phyloP scores from a whole-genome alignment of 257 asterid species.

The Solanum paucissectum region DNA sequence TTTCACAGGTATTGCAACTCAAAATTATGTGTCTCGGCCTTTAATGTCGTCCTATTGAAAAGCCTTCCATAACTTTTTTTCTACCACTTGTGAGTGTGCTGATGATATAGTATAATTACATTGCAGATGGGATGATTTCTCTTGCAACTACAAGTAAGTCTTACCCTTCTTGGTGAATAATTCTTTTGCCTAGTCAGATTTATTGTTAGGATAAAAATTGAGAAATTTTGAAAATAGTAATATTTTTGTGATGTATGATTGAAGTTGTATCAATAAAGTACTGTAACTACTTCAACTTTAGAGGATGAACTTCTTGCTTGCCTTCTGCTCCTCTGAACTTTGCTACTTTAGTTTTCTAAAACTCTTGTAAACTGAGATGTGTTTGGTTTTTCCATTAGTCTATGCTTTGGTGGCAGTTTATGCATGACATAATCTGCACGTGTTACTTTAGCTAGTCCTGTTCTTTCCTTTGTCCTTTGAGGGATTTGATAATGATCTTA shows the following conservation, averaged over 20 bases:
- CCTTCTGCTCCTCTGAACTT: neutral
- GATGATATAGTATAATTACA: slow-evolving; percentile 5
- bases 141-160: slow-evolving; percentile 70
- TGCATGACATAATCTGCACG: neutral
- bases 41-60: neutral
- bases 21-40: neutral
- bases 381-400: neutral
- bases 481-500: neutral
- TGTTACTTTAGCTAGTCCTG: neutral
- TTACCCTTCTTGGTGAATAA: neutral
- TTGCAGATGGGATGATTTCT: slow-evolving; percentile 67
- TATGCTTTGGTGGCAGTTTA: neutral
- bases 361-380: neutral
- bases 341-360: neutral
- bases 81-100: slow-evolving; percentile 1
- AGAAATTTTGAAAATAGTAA: neutral
- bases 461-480: neutral
- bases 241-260: neutral
- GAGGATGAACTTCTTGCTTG: neutral
- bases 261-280: neutral
- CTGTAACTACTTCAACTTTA: neutral
- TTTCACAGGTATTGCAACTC: neutral
- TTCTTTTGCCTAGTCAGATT: neutral
- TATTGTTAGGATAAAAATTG: neutral
- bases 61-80: neutral